These are phyloP conservation scores for Cantharellus cinnabarinus DNA, from an alignment of 768 basidiomycete species.

Conservation along the genomic window DNA sequence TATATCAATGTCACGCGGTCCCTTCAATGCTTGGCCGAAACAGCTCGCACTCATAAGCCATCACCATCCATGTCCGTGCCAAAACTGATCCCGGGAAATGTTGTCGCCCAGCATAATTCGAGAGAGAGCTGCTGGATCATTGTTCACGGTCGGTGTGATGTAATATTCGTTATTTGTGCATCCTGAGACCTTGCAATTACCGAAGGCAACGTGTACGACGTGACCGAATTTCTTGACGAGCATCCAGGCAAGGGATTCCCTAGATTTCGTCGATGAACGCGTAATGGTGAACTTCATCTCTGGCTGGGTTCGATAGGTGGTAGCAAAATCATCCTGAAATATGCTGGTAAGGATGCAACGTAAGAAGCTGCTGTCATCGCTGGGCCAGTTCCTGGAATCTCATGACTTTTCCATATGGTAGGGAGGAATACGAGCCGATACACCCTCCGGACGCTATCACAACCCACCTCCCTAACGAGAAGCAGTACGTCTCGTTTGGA, in stretches of 20 bases:
- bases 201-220: conserved; percentile 50
- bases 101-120: conserved; percentile 22
- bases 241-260: conserved; percentile 31
- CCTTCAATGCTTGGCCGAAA: too few relatives aligned
- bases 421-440: conserved; percentile 56
- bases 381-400: not conserved
- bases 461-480: conserved; percentile 50
- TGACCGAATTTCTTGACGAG: conserved; percentile 49
- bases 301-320: conserved; percentile 30
- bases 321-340: conserved; percentile 66
- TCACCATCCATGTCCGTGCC: not conserved
- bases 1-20: too few relatives aligned
- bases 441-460: conserved; percentile 11
- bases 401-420: conserved; percentile 12
- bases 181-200: not conserved
- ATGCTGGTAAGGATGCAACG: conserved; percentile 82
- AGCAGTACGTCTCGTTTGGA: conserved; percentile 34
- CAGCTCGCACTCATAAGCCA: too few relatives aligned
- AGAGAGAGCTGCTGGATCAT: conserved; percentile 65
- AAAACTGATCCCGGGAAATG: conserved; percentile 12
- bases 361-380: conserved; percentile 18
- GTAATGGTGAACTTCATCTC: not conserved
- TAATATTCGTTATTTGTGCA: not conserved
- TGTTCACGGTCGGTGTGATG: conserved; percentile 37
- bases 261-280: not conserved